phyloP scores from a whole-genome alignment of 2,329 filamentous ascomycete species.

The Arachnomyces sp. region DNA sequence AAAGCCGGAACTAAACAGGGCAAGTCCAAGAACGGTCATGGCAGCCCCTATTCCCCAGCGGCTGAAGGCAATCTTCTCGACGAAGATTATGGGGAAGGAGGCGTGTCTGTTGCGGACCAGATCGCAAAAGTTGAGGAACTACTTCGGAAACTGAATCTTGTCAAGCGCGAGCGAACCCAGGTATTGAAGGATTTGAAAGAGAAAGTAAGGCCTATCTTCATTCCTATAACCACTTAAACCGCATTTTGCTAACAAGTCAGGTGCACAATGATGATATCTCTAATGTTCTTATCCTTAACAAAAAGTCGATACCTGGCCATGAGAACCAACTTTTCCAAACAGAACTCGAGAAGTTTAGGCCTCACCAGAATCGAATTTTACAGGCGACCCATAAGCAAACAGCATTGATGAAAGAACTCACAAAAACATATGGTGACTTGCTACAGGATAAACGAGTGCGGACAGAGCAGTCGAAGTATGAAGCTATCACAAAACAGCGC shows the following conservation, averaged over 20 bases:
- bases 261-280: constrained; percentile 96
- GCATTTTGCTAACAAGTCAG: constrained; percentile 38
- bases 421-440: constrained; percentile 74
- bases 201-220: constrained; percentile 56
- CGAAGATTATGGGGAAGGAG: constrained; percentile 77
- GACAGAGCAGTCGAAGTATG: constrained; percentile 91
- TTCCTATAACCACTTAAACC: not conserved
- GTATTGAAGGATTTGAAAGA: constrained; percentile 96
- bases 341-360: constrained; percentile 94
- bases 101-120: constrained; percentile 77
- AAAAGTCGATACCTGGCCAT: constrained; percentile 88
- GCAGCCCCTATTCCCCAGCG: constrained; percentile 50
- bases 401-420: constrained; percentile 89
- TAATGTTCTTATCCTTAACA: constrained; percentile 93
- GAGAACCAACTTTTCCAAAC: constrained; percentile 89
- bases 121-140: constrained; percentile 83
- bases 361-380: constrained; percentile 81
- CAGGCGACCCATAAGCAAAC: constrained; percentile 95
- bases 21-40: constrained; percentile 55
- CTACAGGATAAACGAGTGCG: constrained; percentile 90
- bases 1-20: constrained; percentile 57
- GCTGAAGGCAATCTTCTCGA: constrained; percentile 77
- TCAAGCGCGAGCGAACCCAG: constrained; percentile 86
- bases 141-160: constrained; percentile 79
- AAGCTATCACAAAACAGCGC: constrained; percentile 74